Conservation (phyloP, 176 grass and related monocot species). For the Aegilops bicornis region DNA sequence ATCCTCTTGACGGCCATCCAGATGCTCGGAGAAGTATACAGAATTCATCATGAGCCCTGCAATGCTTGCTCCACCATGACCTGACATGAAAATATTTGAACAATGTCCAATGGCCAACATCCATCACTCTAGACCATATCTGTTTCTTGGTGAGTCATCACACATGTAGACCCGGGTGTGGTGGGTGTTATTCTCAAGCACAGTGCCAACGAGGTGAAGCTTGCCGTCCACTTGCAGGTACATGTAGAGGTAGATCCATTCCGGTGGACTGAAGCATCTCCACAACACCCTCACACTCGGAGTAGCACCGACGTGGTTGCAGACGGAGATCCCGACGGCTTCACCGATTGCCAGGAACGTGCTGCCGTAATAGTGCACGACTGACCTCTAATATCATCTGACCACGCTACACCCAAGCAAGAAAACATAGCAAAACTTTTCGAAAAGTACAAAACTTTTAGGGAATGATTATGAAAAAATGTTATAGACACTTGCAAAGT, state of each 20-base stretch:
- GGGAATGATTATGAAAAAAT: too few species aligned
- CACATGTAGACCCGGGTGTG: not conserved
- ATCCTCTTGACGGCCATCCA: not conserved
- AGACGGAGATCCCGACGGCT: not conserved
- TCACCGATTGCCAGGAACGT: not conserved
- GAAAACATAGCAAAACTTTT: too few species aligned
- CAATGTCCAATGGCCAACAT: not conserved
- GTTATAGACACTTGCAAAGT: too few species aligned
- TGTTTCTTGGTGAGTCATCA: not conserved
- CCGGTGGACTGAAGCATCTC: not conserved
- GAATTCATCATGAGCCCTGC: not conserved
- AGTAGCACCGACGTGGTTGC: not conserved
- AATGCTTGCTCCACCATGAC: not conserved
- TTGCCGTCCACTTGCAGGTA: slow-evolving; percentile 17
- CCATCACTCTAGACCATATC: slow-evolving; percentile 1
- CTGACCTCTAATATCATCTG: too few species aligned
- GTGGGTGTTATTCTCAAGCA: not conserved
- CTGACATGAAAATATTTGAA: not conserved
- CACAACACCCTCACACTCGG: not conserved
- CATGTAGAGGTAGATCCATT: not conserved
- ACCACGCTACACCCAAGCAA: not conserved
- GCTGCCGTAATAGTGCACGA: not conserved
- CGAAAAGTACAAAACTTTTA: too few species aligned
- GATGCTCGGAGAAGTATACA: not conserved
- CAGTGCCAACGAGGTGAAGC: slow-evolving; percentile 10